Base-by-base conservation (phyloP, 805 yeast genomes). In the Candida nitratophila region DNA sequence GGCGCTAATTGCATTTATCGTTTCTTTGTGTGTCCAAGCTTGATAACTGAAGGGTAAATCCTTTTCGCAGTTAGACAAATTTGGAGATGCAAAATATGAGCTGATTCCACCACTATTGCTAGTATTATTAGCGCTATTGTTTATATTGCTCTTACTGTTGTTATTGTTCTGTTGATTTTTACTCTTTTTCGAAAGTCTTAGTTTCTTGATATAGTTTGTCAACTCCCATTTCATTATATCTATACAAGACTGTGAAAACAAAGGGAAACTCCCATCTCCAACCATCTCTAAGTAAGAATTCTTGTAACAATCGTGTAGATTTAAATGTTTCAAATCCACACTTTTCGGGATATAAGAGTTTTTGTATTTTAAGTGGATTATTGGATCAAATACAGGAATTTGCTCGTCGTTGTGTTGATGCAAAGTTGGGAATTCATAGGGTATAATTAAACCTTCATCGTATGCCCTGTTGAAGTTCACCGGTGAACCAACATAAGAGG, bases 21-120 rank as follows among this genome's bases (percentile, higher is more conserved):
- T 73, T 50, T 68, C 65, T 10, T 77, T 75, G 50, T 73, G 72
- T 5, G 69, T 69, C 78, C 81, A 74, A 12, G 83, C 83, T 17
- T 63, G 66, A 52, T 69, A 62, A 1, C 71, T 66, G 51, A 78
- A 79, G 0, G 79, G 81, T 12, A 76, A 57, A 2, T 38, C n/a
- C 57, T 50, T 27, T 43, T 41, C 32, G 36, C 61, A 55, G 20
- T 55, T 51, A 11, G 26, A 20, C 2, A 61, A 44, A 44, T 57
- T 39, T 49, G 71, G 53, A 47, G 70, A 55, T 49, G 48, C 50
- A 61, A 27, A 54, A 36, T 32, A 41, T 19, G 45, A 14, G 27
- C 27, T 24, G 44, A 33, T 43, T 15, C 31, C 36, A 3, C 37
- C 15, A 26, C 14, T 30, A 22, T 20, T 42, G 19, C 40, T 37